Percentiles rank a stretch among this genome's conserved stretches.
phyloP scores from a whole-genome alignment of 805 yeast species.

The Metschnikowia dekortorum region DNA sequence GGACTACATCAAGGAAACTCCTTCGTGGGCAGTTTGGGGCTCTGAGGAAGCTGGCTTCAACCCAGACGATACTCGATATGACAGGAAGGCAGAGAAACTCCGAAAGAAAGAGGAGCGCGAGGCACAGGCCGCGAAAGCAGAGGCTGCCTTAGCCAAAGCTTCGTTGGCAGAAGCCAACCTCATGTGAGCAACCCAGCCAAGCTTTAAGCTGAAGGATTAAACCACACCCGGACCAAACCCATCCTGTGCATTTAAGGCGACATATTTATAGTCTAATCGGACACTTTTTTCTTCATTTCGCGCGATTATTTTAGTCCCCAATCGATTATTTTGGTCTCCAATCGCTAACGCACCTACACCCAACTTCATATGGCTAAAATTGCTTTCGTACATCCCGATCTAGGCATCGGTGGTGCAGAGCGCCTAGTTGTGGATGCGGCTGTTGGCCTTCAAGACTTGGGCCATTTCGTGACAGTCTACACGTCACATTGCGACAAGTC shows the following conservation, averaged over 20 bases:
- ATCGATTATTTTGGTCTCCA: neutral
- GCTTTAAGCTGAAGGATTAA: neutral
- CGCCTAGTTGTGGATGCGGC: constrained; percentile 96
- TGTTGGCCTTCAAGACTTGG: constrained; percentile 64
- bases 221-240: neutral
- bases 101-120: constrained; percentile 44
- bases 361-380: constrained; percentile 34
- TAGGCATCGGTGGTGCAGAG: constrained; percentile 98
- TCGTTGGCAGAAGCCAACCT: constrained; percentile 3
- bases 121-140: constrained; percentile 11
- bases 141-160: constrained; percentile 4
- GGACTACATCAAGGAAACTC: constrained; percentile 80
- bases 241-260: neutral
- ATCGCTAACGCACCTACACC: neutral
- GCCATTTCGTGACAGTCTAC: constrained; percentile 59
- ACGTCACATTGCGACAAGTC: constrained; percentile 86
- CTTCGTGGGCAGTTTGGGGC: constrained; percentile 90
- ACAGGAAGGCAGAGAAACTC: constrained; percentile 57
- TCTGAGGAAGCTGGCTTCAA: constrained; percentile 82
- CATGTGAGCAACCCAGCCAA: neutral
- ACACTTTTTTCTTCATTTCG: neutral
- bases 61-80: constrained; percentile 73
- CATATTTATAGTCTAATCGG: neutral
- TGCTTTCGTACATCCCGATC: constrained; percentile 91
- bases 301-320: neutral